Base-by-base conservation (phyloP, 768 basidiomycete genomes). In the Suillus alpinus region DNA sequence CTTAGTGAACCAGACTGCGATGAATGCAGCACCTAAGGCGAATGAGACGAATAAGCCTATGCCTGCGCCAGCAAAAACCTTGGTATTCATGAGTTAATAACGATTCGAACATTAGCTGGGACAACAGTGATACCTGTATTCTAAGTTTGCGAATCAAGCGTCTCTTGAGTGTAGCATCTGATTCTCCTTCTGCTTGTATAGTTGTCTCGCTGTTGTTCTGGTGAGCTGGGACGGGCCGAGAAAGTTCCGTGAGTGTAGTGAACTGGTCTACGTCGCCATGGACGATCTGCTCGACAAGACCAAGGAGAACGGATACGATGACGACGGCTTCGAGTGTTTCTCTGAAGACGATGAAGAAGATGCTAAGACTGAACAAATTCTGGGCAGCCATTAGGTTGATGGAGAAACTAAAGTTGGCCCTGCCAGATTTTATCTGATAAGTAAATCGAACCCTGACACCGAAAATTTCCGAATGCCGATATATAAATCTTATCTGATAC, bases 281-380 rank as follows among this genome's bases (percentile, higher is more conserved):
- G 6, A 91, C 82, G 64, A 95, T 85, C 65, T 95, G 94, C 68
- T 96, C 87, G n/a, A 92, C 91, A 62, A 98, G 86, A 64, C 91
- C 87, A 57, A 96, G 88, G 52, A 98, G 84, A 60, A 96, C 93
- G 6, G 93, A 91, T 72, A 97, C 77, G 81, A 98, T 93, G 78
- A 98, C 90, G 46, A 86, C 86, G 4, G 94, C 91, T 79, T 97
- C 95, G 64, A 97, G 83, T 5, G 93, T 91, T 83, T 97, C 95
- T 71, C 95, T 86, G 74, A 96, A 94, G 77, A 95, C 87, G 77
- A 97, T 94, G 83, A 98, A 94, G 81, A 95, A 97, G 66, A 98
- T 94, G 69, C 94, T 87, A 59, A 95, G 83, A 60, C 91, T 92
- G 77, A 97, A 97, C 59, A 95, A 77, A 69, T 86, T 83, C 63